Evolutionary conservation across 345 rosid genomes (phyloP).

Genomic region (Salix viminalis): DNA sequence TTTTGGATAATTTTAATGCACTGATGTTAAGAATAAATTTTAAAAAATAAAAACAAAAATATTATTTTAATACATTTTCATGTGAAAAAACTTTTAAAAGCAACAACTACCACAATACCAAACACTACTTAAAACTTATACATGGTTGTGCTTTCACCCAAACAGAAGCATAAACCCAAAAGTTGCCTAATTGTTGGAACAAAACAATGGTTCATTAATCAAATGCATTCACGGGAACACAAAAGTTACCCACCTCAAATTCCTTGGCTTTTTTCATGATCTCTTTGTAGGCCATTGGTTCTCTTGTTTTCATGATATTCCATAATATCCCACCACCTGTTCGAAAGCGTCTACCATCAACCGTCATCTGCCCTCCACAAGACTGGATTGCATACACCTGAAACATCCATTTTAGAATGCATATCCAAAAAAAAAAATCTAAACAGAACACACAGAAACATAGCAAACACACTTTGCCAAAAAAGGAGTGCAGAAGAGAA

Average conservation of each 20-base stretch:
- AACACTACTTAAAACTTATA: no score
- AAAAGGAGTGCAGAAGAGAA: not conserved
- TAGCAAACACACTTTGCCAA: not conserved
- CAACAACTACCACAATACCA: no score
- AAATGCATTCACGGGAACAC: not conserved
- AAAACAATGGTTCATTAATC: not conserved
- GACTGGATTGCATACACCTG: slow-evolving; percentile 81
- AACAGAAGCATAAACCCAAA: not conserved
- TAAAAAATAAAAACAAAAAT: no score
- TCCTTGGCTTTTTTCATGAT: slow-evolving; percentile 84
- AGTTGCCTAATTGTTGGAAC: not conserved
- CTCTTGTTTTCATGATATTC: slow-evolving; percentile 77
- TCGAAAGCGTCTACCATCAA: slow-evolving; percentile 69
- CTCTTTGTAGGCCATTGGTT: slow-evolving; percentile 64
- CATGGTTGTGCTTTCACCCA: not conserved
- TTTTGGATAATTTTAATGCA: no score
- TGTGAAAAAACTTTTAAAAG: no score
- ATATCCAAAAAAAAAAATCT: not conserved
- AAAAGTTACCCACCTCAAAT: slow-evolving; percentile 58
- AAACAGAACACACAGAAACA: not conserved
- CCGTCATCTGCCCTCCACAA: slow-evolving; percentile 95
- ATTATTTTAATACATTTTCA: no score
- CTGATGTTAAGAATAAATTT: no score
- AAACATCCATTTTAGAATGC: slow-evolving; percentile 7
- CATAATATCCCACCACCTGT: slow-evolving; percentile 87